Evolutionary conservation across 2,329 filamentous ascomycete genomes (phyloP), one percentile per base, ranked within the genome.

Genomic region (Microcyclospora tardicrescens): DNA sequence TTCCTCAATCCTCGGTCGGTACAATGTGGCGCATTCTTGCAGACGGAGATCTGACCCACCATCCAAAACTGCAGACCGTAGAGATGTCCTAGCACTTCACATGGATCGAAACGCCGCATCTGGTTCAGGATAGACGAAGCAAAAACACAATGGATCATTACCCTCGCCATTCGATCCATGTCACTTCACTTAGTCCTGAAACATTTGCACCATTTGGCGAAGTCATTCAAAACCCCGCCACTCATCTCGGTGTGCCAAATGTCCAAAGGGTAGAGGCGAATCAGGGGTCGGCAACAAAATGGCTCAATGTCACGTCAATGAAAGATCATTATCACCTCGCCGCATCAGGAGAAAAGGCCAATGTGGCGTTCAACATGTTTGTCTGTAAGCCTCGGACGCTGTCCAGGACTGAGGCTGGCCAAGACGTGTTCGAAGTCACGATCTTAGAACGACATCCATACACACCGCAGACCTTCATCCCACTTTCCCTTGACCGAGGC

Each of bases 391-490:
- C 82, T 9, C 71, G 82, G 28, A 50, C 65, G 29, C 62, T 81
- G 52, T 50, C 53, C 16, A 55, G 31, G 53, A 56, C 44, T 9
- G 35, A 30, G 31, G 53, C 59, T 28, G 57, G 36, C 15, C 32
- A 60, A 16, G 54, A 54, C 6, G 44, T 48, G 10, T 83, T 94
- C 56, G 67, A 73, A 34, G 71, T 95, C 38, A 62, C 64, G 14
- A 74, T 94, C 41, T 73, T 96, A 24, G 91, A 98, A 61, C 72
- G 91, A 30, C 91, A 98, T 61, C 89, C 91, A 0, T 96, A 79
- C 62, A 96, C 91, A 1, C 84, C 84, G 1, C 91, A 98, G 65
- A 94, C 86, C 0, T 96, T 98, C 61, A 72, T 84, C 33, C 91
- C 91, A 0, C 66, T 95, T 36, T 73, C 75, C 28, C 52, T 78